A percentile compares a stretch with the other conserved stretches of the same genome.
phyloP scores from a whole-genome alignment of 257 asterid species.

The Coffea canephora region DNA sequence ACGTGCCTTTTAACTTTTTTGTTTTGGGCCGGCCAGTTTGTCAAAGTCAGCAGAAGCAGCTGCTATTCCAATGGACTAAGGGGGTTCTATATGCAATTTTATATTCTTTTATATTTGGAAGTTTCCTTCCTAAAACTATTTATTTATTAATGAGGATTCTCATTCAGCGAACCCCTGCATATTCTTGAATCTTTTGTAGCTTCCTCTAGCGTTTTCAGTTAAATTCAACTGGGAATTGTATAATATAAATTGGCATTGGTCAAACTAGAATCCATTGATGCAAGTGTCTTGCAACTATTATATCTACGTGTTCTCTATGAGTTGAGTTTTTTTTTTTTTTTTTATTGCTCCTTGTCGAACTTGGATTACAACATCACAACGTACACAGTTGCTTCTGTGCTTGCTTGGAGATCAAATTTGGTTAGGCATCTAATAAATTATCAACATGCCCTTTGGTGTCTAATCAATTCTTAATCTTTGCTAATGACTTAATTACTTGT shows the following conservation, averaged over 20 bases:
- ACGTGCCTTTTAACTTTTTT: background rate
- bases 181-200: background rate
- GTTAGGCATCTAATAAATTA: background rate
- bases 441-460: too few relatives aligned
- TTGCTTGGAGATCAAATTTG: background rate
- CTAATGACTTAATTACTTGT: background rate
- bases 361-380: too few relatives aligned
- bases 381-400: background rate
- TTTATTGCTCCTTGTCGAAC: too few relatives aligned
- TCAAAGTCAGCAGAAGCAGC: constrained; percentile 12
- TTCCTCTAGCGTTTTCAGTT: background rate
- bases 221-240: background rate
- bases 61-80: constrained; percentile 1
- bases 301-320: too few relatives aligned
- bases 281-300: background rate
- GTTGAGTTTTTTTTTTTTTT: too few relatives aligned
- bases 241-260: background rate
- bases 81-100: background rate
- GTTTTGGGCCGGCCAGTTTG: background rate
- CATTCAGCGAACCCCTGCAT: constrained; percentile 8
- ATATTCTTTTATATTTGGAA: background rate
- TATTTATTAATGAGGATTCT: background rate
- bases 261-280: background rate
- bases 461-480: too few relatives aligned
- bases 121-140: background rate